These are phyloP conservation scores for Clavispora santaluciae DNA, from an alignment of 805 yeast species.

Conservation along the genomic window DNA sequence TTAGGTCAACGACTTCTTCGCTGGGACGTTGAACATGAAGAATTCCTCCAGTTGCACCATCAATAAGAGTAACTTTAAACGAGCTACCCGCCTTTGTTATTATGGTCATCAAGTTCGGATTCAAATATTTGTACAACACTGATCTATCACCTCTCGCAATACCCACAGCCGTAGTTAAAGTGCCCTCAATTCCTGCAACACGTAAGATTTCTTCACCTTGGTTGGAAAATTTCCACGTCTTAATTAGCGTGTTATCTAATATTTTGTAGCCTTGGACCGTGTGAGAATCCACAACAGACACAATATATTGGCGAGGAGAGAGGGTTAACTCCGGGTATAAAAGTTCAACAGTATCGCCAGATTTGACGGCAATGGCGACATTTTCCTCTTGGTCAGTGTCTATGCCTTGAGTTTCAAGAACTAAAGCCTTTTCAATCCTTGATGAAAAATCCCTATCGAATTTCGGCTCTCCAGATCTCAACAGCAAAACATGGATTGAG, in stretches of 20 bases:
- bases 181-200: constrained; percentile 19
- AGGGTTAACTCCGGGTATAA: constrained; percentile 1
- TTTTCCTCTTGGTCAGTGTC: too few species aligned
- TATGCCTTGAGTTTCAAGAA: background rate
- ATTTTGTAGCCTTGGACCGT: constrained; percentile 20
- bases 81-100: constrained; percentile 24
- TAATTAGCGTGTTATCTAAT: constrained; percentile 7
- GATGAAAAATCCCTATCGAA: background rate
- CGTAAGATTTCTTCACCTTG: constrained; percentile 15
- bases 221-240: constrained; percentile 29
- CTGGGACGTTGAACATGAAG: constrained; percentile 38
- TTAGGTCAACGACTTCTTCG: constrained; percentile 35
- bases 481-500: constrained; percentile 8
- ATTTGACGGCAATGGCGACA: constrained; percentile 8
- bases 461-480: constrained; percentile 9
- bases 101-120: constrained; percentile 61
- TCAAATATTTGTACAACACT: constrained; percentile 77
- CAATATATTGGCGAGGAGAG: constrained; percentile 11
- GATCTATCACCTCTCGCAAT: constrained; percentile 62
- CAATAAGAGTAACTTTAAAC: constrained; percentile 53
- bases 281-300: constrained; percentile 9
- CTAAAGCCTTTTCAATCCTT: constrained; percentile 4
- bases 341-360: constrained; percentile 3
- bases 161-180: constrained; percentile 52
- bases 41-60: constrained; percentile 64